Base-by-base conservation (phyloP, 257 asterid genomes). In the Fraxinus cuspidata region DNA sequence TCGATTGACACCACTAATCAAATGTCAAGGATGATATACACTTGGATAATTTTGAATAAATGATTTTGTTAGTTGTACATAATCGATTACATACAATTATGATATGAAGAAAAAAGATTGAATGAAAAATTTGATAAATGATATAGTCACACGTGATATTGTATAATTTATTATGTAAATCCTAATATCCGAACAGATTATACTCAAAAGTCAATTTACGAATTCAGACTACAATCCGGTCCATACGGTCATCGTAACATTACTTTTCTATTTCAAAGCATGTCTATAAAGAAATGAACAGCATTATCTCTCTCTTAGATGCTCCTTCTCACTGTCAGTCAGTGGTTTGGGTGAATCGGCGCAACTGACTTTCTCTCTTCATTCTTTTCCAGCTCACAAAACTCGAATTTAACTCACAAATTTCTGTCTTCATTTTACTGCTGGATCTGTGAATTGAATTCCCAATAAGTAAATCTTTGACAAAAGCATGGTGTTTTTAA, bases 401-500 rank as follows among this genome's bases (percentile, higher is more conserved):
- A 63, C 69, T 63, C 69, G 27, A 63, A 25, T 3, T 25, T 63
- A 23, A 27, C 69, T 63, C 34, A 25, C 16, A 63, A 25, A 63
- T 5, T 53, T n/a, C 65, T 56, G 64, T 7, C 65, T 63, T 9
- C 69, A 25, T 63, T 63, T 63, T 25, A 27, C 35, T 25, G 4
- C 19, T 27, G 35, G 69, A 63, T 63, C 35, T 63, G 69, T 27
- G 35, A 63, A 27, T 10, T 63, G 69, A 63, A 27, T 3, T 63
- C 35, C 51, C 31, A 10, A 25, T 12, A 31, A 81, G 81, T 79
- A 31, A 83, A 83, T 79, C 67, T 66, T 79, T 75, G 78, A 75
- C 80, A 47, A 60, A 80, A 80, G 73, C 85, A 73, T 81, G 84
- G 83, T 75, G 81, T 82, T 81, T 68, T 73, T 80, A 29, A 74